phyloP scores from a whole-genome alignment of 768 basidiomycete genomes.

The Suillus brevipes region DNA sequence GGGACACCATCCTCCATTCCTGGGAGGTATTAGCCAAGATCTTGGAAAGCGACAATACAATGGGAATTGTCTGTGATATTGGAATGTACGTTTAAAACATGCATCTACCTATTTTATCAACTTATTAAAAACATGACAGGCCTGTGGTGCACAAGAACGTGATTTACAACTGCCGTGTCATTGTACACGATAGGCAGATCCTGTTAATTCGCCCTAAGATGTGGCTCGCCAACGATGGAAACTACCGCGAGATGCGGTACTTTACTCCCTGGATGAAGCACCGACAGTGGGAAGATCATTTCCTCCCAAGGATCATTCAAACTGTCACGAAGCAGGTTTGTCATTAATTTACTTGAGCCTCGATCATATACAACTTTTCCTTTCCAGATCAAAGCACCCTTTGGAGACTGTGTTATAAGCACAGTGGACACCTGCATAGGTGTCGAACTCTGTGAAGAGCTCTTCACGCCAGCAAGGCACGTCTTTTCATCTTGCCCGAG shows the following conservation, averaged over 20 bases:
- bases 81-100: conserved; percentile 71
- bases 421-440: conserved; percentile 96
- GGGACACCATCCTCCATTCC: conserved; percentile 94
- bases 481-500: background rate
- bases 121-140: conserved; percentile 46
- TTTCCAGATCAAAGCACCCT: conserved; percentile 79
- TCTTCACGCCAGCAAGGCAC: conserved; percentile 95
- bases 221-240: conserved; percentile 99
- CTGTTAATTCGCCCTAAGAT: conserved; percentile 97
- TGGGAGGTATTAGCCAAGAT: conserved; percentile 98
- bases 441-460: conserved; percentile 94
- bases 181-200: conserved; percentile 84
- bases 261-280: conserved; percentile 97
- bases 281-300: conserved; percentile 87
- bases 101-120: background rate
- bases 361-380: background rate
- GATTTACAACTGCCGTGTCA: conserved; percentile 94
- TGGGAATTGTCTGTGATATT: conserved; percentile 92
- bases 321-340: conserved; percentile 84
- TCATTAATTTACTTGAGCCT: background rate
- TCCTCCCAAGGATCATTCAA: conserved; percentile 86
- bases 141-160: conserved; percentile 97
- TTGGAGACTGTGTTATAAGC: conserved; percentile 93
- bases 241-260: conserved; percentile 86
- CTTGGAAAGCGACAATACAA: conserved; percentile 71